Percentiles rank a stretch among this genome's conserved stretches.
Evolutionary conservation across 139 green algal species (phyloP).

Genomic region (Tetraselmis chui): DNA sequence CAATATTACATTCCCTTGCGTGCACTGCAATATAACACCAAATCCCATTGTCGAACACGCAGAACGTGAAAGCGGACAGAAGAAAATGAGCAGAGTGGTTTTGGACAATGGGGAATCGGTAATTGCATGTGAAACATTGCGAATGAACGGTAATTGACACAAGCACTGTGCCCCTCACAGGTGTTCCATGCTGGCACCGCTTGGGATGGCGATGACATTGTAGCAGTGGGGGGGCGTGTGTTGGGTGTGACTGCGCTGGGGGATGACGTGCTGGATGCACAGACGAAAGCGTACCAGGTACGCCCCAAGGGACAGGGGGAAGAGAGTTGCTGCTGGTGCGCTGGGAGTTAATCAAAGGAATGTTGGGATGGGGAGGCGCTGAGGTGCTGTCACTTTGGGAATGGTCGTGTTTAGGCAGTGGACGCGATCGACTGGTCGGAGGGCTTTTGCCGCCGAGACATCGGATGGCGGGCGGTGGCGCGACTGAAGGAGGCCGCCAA

Average conservation of each 20-base stretch:
- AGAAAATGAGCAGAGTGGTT: too few relatives aligned
- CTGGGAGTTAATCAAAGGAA: too few relatives aligned
- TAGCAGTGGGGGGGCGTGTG: conserved; percentile 67
- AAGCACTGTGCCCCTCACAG: conserved; percentile 22
- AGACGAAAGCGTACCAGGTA: conserved; percentile 67
- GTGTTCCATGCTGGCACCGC: conserved; percentile 84
- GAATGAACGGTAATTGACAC: too few relatives aligned
- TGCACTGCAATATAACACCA: too few relatives aligned
- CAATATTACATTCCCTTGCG: too few relatives aligned
- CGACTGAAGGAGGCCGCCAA: conserved; percentile 14
- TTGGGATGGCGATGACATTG: conserved; percentile 35
- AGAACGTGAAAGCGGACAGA: too few relatives aligned
- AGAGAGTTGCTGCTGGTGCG: too few relatives aligned
- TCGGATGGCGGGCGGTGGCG: conserved; percentile 74
- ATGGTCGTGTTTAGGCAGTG: conserved; percentile 45
- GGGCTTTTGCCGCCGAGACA: conserved; percentile 79
- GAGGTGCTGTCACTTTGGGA: neutral
- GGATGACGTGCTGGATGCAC: conserved; percentile 51
- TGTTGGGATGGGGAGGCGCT: too few relatives aligned
- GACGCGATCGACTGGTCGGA: conserved; percentile 71
- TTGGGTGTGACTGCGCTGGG: conserved; percentile 74
- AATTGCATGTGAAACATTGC: too few relatives aligned
- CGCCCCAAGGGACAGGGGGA: too few relatives aligned
- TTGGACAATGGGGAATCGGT: too few relatives aligned
- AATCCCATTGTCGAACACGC: too few relatives aligned